These are phyloP conservation scores for Endoconidiophora laricicola DNA, from an alignment of 2,329 filamentous ascomycete genomes.

Conservation along the genomic window DNA sequence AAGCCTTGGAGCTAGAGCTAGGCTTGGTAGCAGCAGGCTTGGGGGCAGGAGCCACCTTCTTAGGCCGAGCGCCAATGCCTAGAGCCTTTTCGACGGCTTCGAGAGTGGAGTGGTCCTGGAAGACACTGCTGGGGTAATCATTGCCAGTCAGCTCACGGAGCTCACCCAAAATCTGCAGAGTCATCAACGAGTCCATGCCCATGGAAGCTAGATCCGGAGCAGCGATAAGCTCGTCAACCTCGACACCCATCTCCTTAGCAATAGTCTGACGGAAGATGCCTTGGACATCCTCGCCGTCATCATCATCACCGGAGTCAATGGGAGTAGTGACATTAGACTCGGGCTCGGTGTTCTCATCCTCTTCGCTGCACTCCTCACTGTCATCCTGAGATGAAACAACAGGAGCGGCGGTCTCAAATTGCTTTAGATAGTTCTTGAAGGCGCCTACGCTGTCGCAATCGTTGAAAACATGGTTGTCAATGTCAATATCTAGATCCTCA, in stretches of 20 bases:
- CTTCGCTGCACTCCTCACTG: constrained; percentile 26
- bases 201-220: constrained; percentile 37
- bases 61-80: constrained; percentile 30
- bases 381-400: constrained; percentile 17
- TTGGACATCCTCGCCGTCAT: constrained; percentile 28
- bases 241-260: constrained; percentile 56
- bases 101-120: constrained; percentile 44
- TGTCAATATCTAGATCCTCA: constrained; percentile 39
- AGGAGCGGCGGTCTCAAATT: constrained; percentile 21
- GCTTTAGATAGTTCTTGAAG: constrained; percentile 29
- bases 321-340: constrained; percentile 37
- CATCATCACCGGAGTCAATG: constrained; percentile 30
- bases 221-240: constrained; percentile 42
- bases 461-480: constrained; percentile 36
- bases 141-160: constrained; percentile 37
- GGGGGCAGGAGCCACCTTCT: constrained; percentile 17
- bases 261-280: constrained; percentile 46
- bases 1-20: constrained; percentile 16
- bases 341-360: constrained; percentile 28
- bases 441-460: constrained; percentile 37
- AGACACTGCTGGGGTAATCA: constrained; percentile 40
- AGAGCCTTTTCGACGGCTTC: constrained; percentile 49
- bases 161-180: constrained; percentile 36
- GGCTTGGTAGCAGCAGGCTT: constrained; percentile 14
- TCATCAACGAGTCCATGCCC: constrained; percentile 44